phyloP scores from a whole-genome alignment of 2,329 filamentous ascomycete species.

The Balansia obtecta region DNA sequence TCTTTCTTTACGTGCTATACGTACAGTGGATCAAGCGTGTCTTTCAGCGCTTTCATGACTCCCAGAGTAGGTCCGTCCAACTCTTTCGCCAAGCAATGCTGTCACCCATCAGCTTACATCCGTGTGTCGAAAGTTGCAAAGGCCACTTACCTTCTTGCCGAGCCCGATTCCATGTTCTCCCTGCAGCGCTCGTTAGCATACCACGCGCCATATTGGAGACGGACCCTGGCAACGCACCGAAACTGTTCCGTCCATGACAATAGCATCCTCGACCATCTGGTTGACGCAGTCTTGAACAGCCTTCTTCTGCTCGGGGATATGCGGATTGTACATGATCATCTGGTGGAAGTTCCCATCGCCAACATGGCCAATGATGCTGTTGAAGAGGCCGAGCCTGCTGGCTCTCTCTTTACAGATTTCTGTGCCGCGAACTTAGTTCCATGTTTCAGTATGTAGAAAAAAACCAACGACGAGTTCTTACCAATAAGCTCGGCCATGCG shows the following conservation, averaged over 20 bases:
- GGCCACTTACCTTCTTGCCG: constrained; percentile 52
- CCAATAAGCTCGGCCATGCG: constrained; percentile 53
- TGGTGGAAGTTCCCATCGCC: constrained; percentile 66
- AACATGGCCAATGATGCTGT: constrained; percentile 59
- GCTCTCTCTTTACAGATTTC: constrained; percentile 57
- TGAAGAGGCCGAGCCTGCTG: constrained; percentile 46
- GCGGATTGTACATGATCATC: constrained; percentile 27
- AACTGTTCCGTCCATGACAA: constrained; percentile 60
- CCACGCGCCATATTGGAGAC: too few species aligned
- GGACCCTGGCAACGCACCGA: constrained; percentile 31
- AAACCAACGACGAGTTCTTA: too few species aligned
- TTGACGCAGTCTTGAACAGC: constrained; percentile 49
- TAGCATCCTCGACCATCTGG: constrained; percentile 55
- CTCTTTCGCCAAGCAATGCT: too few species aligned
- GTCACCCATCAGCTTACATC: not conserved
- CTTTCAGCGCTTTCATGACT: too few species aligned
- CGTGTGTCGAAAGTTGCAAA: not conserved
- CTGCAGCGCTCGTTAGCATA: constrained; percentile 3
- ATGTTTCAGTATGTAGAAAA: too few species aligned
- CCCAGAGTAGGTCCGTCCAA: too few species aligned
- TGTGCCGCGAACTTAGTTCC: too few species aligned
- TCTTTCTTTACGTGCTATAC: too few species aligned
- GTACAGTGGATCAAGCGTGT: too few species aligned
- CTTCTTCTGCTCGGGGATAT: constrained; percentile 43
- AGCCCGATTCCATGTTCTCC: constrained; percentile 62